These are phyloP conservation scores for Paraphoma chrysanthemicola DNA, from an alignment of 2,329 filamentous ascomycete genomes.

Conservation along the genomic window DNA sequence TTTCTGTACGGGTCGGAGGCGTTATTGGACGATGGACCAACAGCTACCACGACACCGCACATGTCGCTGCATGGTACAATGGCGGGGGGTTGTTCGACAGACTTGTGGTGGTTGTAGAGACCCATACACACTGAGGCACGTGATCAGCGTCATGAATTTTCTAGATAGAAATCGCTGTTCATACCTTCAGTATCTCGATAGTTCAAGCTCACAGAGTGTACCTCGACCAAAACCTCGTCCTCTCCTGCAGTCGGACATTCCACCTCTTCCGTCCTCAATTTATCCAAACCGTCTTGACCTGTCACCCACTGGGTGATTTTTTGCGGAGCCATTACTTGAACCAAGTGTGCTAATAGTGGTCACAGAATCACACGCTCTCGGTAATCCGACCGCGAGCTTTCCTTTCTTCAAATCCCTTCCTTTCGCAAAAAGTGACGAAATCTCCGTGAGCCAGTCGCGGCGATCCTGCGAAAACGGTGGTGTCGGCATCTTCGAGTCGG, in stretches of 20 bases:
- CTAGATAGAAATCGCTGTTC: not conserved
- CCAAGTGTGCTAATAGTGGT: constrained; percentile 11
- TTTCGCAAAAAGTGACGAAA: constrained; percentile 34
- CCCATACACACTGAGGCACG: constrained; percentile 65
- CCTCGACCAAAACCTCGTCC: constrained; percentile 59
- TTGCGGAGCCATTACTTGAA: constrained; percentile 28
- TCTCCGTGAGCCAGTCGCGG: constrained; percentile 45
- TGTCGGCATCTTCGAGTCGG: constrained; percentile 36
- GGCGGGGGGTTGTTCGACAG: constrained; percentile 49
- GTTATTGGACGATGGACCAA: constrained; percentile 51
- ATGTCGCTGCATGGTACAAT: constrained; percentile 75
- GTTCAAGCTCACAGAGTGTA: constrained; percentile 61
- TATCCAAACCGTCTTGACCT: constrained; percentile 52
- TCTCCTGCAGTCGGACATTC: constrained; percentile 44
- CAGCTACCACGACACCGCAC: constrained; percentile 66
- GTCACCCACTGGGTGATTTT: constrained; percentile 52
- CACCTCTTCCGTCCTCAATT: constrained; percentile 43
- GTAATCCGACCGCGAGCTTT: constrained; percentile 12
- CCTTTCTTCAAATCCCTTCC: constrained; percentile 14
- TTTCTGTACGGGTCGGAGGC: constrained; percentile 56
- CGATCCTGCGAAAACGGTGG: constrained; percentile 45
- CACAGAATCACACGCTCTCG: constrained; percentile 13
- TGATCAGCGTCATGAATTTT: constrained; percentile 9
- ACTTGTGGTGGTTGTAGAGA: constrained; percentile 70
- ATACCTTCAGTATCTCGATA: constrained; percentile 59